Evolutionary conservation across 768 basidiomycete species (phyloP), one percentile per base, ranked within the genome.

Genomic region (Lyophyllum decastes): DNA sequence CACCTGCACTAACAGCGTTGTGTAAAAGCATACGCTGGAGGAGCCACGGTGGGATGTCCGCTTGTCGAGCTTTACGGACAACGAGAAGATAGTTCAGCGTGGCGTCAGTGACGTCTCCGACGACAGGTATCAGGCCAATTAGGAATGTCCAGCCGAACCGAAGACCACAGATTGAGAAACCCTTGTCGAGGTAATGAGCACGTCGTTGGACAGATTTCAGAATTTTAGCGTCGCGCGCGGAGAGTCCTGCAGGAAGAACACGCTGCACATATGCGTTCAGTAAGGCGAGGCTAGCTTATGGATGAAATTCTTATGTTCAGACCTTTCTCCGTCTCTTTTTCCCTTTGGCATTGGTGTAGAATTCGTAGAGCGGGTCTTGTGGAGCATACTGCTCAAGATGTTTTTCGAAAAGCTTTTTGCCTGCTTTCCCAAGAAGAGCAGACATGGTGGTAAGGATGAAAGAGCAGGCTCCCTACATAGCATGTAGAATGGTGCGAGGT

Each of bases 141-240:
- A 92, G 70, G 73, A 93, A 90, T 0, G 92, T 84, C 88, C 89
- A 95, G 0, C 95, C 95, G 58, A 96, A 94, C 12, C 85, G 84
- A 52, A 95, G 68, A 10, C 95, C 93, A 59, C 87, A 89, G 1
- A 96, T 27, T 43, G 68, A 78, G 77, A 97, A 92, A 2, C 91
- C 87, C 71, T 92, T 94, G 75, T 97, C 95, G 54, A 97, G 87
- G 68, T 88, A 84, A 64, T 90, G 91, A 1, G 93, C 94, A 6
- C 93, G 80, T 33, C 81, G 78, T 66, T 90, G 85, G 30, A 97
- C 85, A 19, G 86, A 83, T 62, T 81, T 82, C 41, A 97, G 78
- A 49, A 94, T 87, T 49, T 83, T 82, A 35, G 82, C 82, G 62
- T 97, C 95, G 22, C 89, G 83, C 16, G 79, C 69, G 0, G 90